A percentile compares a stretch with the other conserved stretches of the same genome.
These are phyloP conservation scores for Penicillium roqueforti DNA, from an alignment of 495 filamentous ascomycete species.

Conservation along the genomic window DNA sequence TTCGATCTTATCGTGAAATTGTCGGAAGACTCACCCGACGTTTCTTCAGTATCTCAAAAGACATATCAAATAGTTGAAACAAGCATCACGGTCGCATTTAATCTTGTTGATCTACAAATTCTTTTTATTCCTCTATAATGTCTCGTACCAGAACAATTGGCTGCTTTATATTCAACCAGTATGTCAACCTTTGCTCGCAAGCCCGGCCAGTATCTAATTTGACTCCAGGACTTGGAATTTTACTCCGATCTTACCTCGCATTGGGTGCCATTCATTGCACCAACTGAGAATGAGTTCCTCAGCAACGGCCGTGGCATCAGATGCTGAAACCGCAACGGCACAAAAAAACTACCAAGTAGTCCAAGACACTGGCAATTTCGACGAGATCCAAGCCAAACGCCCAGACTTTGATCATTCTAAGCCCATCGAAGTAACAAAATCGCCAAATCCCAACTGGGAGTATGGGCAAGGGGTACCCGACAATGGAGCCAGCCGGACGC, in stretches of 20 bases:
- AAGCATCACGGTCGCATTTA: not conserved
- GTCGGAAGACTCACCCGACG: not conserved
- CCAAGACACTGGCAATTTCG: slow-evolving; percentile 54
- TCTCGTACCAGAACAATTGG: not conserved
- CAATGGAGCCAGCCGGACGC: slow-evolving; percentile 38
- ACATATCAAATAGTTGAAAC: not conserved
- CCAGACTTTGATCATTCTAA: slow-evolving; percentile 52
- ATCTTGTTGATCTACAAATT: not conserved
- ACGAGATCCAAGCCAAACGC: slow-evolving; percentile 60
- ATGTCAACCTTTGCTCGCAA: not conserved
- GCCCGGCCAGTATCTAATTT: not conserved
- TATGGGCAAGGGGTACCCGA: slow-evolving; percentile 67
- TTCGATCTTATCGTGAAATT: not conserved
- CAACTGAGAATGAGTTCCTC: slow-evolving; percentile 18
- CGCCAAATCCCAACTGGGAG: slow-evolving; percentile 66
- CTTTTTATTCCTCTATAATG: not conserved
- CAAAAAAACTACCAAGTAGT: slow-evolving; percentile 28
- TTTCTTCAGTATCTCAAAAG: too few relatives aligned
- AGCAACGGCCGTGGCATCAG: slow-evolving; percentile 6
- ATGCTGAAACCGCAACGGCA: slow-evolving; percentile 3
- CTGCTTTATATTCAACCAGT: slow-evolving; percentile 1
- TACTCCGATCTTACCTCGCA: not conserved
- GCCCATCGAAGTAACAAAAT: slow-evolving; percentile 60
- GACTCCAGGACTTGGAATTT: not conserved
- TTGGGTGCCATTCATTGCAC: not conserved